phyloP scores from a whole-genome alignment of 495 filamentous ascomycete genomes.

The Xylaria palmicola region DNA sequence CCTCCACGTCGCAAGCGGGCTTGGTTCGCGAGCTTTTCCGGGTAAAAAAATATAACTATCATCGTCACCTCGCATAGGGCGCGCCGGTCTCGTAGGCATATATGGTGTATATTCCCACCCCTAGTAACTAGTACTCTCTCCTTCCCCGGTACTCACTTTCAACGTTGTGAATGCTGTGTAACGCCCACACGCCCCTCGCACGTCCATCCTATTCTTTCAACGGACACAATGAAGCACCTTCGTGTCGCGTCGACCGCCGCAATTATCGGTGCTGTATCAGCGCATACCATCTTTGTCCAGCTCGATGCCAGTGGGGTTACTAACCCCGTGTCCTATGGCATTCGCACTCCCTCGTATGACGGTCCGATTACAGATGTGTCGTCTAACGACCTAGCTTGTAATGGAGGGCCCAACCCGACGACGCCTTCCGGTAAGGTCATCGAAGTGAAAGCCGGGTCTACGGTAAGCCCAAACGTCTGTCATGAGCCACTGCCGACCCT shows the following conservation, averaged over 20 bases:
- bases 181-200: no score
- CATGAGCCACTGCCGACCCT: neutral
- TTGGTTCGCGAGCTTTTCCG: neutral
- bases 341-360: conserved; percentile 45
- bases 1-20: neutral
- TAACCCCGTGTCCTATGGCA: conserved; percentile 38
- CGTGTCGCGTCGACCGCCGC: conserved; percentile 14
- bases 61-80: neutral
- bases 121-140: neutral
- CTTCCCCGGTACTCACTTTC: neutral
- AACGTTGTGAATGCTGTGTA: neutral
- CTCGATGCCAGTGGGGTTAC: conserved; percentile 40
- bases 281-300: conserved; percentile 58
- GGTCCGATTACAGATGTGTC: conserved; percentile 55
- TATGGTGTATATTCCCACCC: neutral
- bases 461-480: conserved; percentile 30
- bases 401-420: conserved; percentile 56
- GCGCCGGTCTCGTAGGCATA: neutral
- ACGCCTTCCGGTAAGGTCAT: conserved; percentile 44
- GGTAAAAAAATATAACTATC: neutral
- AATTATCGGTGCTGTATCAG: conserved; percentile 38
- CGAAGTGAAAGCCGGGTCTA: conserved; percentile 50
- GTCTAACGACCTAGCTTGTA: conserved; percentile 52
- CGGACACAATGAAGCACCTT: conserved; percentile 18
- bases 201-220: neutral